Evolutionary conservation across 2,329 filamentous ascomycete genomes (phyloP).

Genomic region (Trichoderma asperellum): DNA sequence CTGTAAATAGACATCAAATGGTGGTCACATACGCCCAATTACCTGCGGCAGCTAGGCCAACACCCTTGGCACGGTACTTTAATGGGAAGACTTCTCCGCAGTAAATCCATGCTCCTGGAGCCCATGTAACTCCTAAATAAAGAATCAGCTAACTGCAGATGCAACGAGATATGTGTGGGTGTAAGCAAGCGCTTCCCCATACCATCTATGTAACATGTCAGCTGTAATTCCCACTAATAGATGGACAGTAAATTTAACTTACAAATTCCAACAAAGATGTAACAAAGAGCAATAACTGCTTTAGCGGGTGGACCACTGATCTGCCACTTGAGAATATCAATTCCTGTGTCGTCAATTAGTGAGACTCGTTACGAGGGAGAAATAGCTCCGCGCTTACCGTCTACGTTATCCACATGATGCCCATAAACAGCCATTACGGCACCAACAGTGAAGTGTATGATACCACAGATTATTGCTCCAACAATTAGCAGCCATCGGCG

Average conservation of each 20-base stretch:
- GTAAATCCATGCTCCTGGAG: slow-evolving; percentile 15
- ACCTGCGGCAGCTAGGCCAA: slow-evolving; percentile 52
- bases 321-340: slow-evolving; percentile 1
- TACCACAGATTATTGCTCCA: not conserved
- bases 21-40: slow-evolving; percentile 38
- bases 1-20: not conserved
- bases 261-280: slow-evolving; percentile 11
- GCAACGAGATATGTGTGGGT: not conserved
- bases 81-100: slow-evolving; percentile 16
- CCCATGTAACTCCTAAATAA: slow-evolving; percentile 6
- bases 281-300: slow-evolving; percentile 2
- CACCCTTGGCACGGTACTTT: slow-evolving; percentile 48
- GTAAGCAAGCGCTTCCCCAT: not conserved
- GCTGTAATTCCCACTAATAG: not conserved
- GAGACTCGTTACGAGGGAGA: not conserved
- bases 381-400: not conserved
- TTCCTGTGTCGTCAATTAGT: not conserved
- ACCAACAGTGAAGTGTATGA: slow-evolving; percentile 1
- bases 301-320: not conserved
- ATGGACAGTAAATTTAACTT: not conserved
- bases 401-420: slow-evolving; percentile 8
- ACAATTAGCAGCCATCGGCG: slow-evolving; percentile 8
- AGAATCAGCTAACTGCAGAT: not conserved
- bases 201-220: not conserved
- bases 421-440: slow-evolving; percentile 10